Evolutionary conservation across 768 basidiomycete genomes (phyloP).

Genomic region (Fomitopsis serialis): DNA sequence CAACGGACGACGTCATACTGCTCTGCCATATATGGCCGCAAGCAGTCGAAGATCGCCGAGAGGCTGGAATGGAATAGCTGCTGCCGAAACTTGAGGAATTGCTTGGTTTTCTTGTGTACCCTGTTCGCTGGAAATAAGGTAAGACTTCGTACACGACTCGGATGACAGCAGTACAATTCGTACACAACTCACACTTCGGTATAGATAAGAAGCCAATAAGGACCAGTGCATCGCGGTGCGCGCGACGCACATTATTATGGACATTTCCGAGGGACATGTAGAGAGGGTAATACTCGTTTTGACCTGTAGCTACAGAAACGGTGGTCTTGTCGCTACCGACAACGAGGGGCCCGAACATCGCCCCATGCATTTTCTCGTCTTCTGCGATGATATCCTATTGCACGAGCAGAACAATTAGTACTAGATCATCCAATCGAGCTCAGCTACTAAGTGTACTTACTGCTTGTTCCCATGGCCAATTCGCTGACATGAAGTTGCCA

Average conservation of each 20-base stretch:
- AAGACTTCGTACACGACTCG: not conserved
- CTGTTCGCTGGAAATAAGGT: not conserved
- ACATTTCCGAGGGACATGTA: conserved; percentile 21
- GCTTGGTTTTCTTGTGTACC: not conserved
- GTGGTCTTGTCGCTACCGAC: conserved; percentile 23
- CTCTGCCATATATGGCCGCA: conserved; percentile 11
- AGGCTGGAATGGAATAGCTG: conserved; percentile 11
- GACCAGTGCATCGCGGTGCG: conserved; percentile 13
- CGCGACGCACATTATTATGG: conserved; percentile 16
- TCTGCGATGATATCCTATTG: conserved; percentile 1
- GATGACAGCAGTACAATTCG: too few relatives aligned
- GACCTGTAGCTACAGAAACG: conserved; percentile 19
- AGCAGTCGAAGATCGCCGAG: conserved; percentile 3
- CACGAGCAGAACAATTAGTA: too few relatives aligned
- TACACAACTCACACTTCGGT: conserved; percentile 25
- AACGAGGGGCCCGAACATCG: conserved; percentile 19
- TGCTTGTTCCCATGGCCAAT: conserved; percentile 25
- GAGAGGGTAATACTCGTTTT: conserved; percentile 23
- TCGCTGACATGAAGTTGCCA: conserved; percentile 23
- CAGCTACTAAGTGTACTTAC: conserved; percentile 18
- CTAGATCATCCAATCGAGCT: not conserved
- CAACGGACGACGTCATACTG: conserved; percentile 12
- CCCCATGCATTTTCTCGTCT: conserved; percentile 6
- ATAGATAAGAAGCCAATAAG: conserved; percentile 23
- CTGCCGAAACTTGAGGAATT: conserved; percentile 8